These are phyloP conservation scores for Zymoseptoria pseudotritici DNA, from an alignment of 2,329 filamentous ascomycete species.

Conservation along the genomic window DNA sequence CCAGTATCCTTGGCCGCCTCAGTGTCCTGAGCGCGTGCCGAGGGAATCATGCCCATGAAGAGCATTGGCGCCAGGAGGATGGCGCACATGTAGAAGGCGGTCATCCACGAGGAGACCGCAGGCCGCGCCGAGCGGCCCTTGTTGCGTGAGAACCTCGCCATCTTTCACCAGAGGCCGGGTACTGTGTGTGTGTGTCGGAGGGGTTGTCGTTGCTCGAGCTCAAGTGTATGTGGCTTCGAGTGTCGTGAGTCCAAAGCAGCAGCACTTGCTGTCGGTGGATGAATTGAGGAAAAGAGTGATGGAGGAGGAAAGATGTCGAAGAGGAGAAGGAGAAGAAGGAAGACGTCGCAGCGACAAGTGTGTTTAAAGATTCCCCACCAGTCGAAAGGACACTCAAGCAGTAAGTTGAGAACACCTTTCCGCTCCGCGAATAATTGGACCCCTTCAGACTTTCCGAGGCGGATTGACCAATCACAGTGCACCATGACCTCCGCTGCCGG, in stretches of 20 bases:
- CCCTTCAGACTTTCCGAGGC: background rate
- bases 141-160: conserved; percentile 30
- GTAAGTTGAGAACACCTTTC: background rate
- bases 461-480: background rate
- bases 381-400: background rate
- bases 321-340: background rate
- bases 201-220: conserved; percentile 1
- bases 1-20: conserved; percentile 67
- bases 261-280: background rate
- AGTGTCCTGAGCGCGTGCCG: conserved; percentile 58
- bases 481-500: no score
- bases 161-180: conserved; percentile 24
- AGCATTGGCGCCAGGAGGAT: conserved; percentile 79
- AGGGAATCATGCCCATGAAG: conserved; percentile 58
- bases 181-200: conserved; percentile 7
- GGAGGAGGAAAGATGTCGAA: background rate
- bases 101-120: conserved; percentile 53
- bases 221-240: background rate
- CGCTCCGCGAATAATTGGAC: background rate
- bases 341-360: background rate
- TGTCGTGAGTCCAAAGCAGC: background rate
- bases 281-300: background rate
- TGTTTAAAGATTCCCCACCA: background rate
- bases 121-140: conserved; percentile 21
- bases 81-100: conserved; percentile 84